phyloP scores from a whole-genome alignment of 495 filamentous ascomycete species.

The Lichenothelia convexa region DNA sequence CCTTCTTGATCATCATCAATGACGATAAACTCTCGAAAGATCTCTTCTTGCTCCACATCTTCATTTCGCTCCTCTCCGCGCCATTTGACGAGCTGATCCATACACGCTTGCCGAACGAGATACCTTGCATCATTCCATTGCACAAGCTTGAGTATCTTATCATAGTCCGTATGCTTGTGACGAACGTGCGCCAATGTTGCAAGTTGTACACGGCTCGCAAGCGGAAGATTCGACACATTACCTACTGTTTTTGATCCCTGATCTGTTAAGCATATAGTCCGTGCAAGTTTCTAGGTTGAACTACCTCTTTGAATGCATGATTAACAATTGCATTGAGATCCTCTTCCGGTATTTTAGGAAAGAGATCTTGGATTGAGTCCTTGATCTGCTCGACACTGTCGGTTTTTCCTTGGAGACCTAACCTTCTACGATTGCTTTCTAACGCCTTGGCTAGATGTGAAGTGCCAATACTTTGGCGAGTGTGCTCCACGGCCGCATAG shows the following conservation, averaged over 20 bases:
- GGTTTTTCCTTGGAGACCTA: slow-evolving; percentile 6
- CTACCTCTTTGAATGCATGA: slow-evolving; percentile 71
- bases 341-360: slow-evolving; percentile 65
- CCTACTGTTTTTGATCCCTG: slow-evolving; percentile 47
- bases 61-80: slow-evolving; percentile 69
- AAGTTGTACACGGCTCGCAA: slow-evolving; percentile 61
- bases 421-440: background rate
- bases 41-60: slow-evolving; percentile 56
- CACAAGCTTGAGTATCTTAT: slow-evolving; percentile 47
- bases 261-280: background rate
- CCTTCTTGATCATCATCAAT: slow-evolving; percentile 66
- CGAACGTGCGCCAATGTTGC: slow-evolving; percentile 76
- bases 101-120: slow-evolving; percentile 47
- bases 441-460: background rate
- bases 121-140: slow-evolving; percentile 51
- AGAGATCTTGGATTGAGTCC: slow-evolving; percentile 59
- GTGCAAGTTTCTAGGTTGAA: slow-evolving; percentile 5
- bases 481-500: slow-evolving; percentile 22
- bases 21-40: slow-evolving; percentile 63
- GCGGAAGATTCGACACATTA: slow-evolving; percentile 40
- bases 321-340: slow-evolving; percentile 62
- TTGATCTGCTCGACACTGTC: slow-evolving; percentile 48
- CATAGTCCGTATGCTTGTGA: slow-evolving; percentile 74
- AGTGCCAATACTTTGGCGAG: slow-evolving; percentile 25
- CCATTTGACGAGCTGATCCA: slow-evolving; percentile 67